Percentiles rank a stretch among this genome's conserved stretches.
Conservation (phyloP, 257 asterid species). For the Rehmannia glutinosa region DNA sequence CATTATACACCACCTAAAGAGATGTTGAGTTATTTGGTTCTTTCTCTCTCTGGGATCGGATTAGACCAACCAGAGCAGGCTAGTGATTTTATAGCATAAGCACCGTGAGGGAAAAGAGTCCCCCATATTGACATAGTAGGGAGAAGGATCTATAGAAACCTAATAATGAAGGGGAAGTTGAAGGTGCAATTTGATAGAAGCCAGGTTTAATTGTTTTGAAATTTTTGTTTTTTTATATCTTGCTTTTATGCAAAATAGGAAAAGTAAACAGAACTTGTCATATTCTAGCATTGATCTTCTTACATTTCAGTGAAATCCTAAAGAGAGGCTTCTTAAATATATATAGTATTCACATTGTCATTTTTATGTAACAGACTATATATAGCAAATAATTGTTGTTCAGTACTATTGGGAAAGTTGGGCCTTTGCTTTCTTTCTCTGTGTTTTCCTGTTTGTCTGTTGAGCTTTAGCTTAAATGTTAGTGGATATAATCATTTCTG, state of each 20-base stretch:
- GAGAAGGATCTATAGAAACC: slow-evolving; percentile 11
- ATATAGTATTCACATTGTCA: slow-evolving; percentile 8
- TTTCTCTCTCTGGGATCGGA: slow-evolving; percentile 14
- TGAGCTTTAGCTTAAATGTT: no score
- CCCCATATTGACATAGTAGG: slow-evolving; percentile 15
- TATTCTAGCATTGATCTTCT: slow-evolving; percentile 12
- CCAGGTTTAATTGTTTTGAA: slow-evolving; percentile 30
- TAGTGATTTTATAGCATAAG: slow-evolving; percentile 27
- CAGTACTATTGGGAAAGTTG: background rate
- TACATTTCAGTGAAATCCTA: slow-evolving; percentile 22
- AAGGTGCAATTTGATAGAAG: slow-evolving; percentile 24
- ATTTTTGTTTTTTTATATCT: slow-evolving; percentile 17
- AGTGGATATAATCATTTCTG: no score
- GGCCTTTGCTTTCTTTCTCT: background rate
- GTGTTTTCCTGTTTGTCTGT: no score
- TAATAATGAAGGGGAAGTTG: slow-evolving; percentile 29
- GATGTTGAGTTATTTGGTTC: slow-evolving; percentile 1
- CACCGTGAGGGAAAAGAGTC: background rate
- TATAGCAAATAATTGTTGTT: slow-evolving; percentile 22
- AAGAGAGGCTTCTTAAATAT: slow-evolving; percentile 11
- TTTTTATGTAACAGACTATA: slow-evolving; percentile 13
- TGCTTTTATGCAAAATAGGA: slow-evolving; percentile 17
- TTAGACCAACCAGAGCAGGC: slow-evolving; percentile 12
- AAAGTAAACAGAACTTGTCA: slow-evolving; percentile 8
- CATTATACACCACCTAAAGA: slow-evolving; percentile 44